phyloP scores from a whole-genome alignment of 2,329 filamentous ascomycete genomes.

The Colletotrichum ledebouriae region DNA sequence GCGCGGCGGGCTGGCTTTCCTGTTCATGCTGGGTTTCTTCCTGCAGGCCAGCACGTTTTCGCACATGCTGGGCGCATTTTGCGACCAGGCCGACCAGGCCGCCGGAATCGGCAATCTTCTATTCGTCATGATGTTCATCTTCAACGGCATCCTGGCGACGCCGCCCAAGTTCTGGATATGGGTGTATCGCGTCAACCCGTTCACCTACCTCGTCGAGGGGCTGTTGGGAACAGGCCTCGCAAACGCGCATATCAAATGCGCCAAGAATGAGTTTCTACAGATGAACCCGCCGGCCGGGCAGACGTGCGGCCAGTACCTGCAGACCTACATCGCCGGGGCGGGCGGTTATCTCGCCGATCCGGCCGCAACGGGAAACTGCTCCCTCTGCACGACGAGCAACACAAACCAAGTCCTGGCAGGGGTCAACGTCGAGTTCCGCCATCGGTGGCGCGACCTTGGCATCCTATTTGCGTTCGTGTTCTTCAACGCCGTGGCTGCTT shows the following conservation, averaged over 20 bases:
- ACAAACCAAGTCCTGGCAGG: constrained; percentile 36
- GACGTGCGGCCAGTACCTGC: constrained; percentile 71
- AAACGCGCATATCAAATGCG: constrained; percentile 71
- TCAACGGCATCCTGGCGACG: constrained; percentile 78
- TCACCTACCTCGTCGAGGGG: constrained; percentile 79
- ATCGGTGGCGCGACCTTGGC: constrained; percentile 70
- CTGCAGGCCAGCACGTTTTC: constrained; percentile 77
- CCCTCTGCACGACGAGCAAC: constrained; percentile 29
- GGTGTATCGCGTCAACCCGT: constrained; percentile 80
- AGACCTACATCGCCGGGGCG: constrained; percentile 55
- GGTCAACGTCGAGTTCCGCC: constrained; percentile 59
- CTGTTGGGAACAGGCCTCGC: constrained; percentile 75
- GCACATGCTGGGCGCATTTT: constrained; percentile 72
- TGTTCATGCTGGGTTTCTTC: constrained; percentile 74
- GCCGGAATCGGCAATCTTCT: constrained; percentile 73
- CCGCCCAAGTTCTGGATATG: constrained; percentile 84
- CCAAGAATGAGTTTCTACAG: constrained; percentile 71
- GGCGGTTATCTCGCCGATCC: constrained; percentile 65
- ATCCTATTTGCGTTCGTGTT: constrained; percentile 67
- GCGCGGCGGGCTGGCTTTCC: constrained; percentile 72
- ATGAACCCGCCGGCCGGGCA: constrained; percentile 69
- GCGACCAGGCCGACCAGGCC: constrained; percentile 73
- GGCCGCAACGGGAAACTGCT: constrained; percentile 49
- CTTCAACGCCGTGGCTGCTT: constrained; percentile 67
- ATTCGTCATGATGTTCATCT: constrained; percentile 75